Evolutionary conservation across 2,329 filamentous ascomycete genomes (phyloP), one percentile per base, ranked within the genome.

Genomic region (Graphilbum fragrans): DNA sequence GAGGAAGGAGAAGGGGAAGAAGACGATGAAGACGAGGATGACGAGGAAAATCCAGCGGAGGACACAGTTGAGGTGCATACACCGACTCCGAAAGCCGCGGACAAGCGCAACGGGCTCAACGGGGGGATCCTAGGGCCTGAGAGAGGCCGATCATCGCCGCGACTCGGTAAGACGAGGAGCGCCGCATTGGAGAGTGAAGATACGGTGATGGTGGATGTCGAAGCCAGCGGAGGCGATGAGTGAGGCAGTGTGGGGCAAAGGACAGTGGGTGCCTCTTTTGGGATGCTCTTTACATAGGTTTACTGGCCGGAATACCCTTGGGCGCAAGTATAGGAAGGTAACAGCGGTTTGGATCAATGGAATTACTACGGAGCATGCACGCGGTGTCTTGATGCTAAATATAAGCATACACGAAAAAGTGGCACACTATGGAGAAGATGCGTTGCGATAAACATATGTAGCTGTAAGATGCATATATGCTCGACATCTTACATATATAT

Each of bases 61-160:
- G 63, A 56, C 36, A 54, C 53, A n/a, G 57, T 65, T 17, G 57
- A 63, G 42, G 60, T 64, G 35, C 54, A 57, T 39, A 59, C 59
- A 38, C 52, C 55, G 3, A 53, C 46, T 3, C 18, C 41, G 4
- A 47, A 51, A n/a, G 53, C 55, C 40, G 55, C 52, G 21, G 51
- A 52, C 17, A 57, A 55, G 45, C 47, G 44, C 38, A 42, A 45
- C 47, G 42, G 47, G 36, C 9, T 42, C 22, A 44, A 43, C 27
- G 34, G 39, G 12, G 40, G 34, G 20, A 25, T 38, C 33, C 46
- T 47, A 14, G 49, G 31, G 38, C 44, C 44, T 21, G 37, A 47
- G 33, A 51, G 49, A 33, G 47, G 49, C 31, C 46, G 48, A 33
- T 43, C 50, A 12, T 54, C 53, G 39, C 50, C 53, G 25, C 47